These are phyloP conservation scores for Dothidotthia symphoricarpi DNA, from an alignment of 2,329 filamentous ascomycete genomes.

Conservation along the genomic window DNA sequence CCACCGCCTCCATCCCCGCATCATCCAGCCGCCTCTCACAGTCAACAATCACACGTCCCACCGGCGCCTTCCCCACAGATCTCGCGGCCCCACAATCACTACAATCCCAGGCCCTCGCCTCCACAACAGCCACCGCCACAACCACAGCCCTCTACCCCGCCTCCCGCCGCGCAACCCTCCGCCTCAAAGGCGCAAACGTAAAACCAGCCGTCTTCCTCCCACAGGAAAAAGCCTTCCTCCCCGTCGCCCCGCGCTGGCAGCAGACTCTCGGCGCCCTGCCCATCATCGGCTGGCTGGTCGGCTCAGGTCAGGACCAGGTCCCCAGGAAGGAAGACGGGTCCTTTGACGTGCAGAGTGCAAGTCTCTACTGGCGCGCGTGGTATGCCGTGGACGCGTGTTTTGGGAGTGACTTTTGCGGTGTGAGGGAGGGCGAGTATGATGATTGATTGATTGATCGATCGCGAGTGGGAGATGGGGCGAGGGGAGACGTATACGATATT, in stretches of 20 bases:
- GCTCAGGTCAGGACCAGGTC: slow-evolving; percentile 58
- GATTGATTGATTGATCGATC: no score
- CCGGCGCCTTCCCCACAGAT: slow-evolving; percentile 27
- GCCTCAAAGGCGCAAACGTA: slow-evolving; percentile 35
- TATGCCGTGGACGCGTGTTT: slow-evolving; percentile 55
- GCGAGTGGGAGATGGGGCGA: not conserved
- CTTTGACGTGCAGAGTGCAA: slow-evolving; percentile 71
- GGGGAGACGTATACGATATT: slow-evolving; percentile 3
- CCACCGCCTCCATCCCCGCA: slow-evolving; percentile 22
- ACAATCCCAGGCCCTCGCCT: slow-evolving; percentile 38
- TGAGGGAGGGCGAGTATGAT: slow-evolving; percentile 53
- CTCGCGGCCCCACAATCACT: slow-evolving; percentile 15
- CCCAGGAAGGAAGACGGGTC: slow-evolving; percentile 70
- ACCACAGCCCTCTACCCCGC: slow-evolving; percentile 23
- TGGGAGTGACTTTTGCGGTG: slow-evolving; percentile 62
- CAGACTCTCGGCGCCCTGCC: slow-evolving; percentile 49
- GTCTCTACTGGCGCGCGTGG: slow-evolving; percentile 61
- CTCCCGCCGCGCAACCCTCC: slow-evolving; percentile 25
- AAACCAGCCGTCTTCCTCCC: slow-evolving; percentile 44
- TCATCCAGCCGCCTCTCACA: slow-evolving; percentile 13
- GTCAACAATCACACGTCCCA: slow-evolving; percentile 20
- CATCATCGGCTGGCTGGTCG: slow-evolving; percentile 49
- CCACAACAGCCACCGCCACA: slow-evolving; percentile 13
- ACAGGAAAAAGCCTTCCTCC: slow-evolving; percentile 49
- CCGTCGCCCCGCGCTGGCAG: slow-evolving; percentile 44